Base-by-base conservation (phyloP, 352 stramenopile genomes). In the Pythium phragmitis region DNA sequence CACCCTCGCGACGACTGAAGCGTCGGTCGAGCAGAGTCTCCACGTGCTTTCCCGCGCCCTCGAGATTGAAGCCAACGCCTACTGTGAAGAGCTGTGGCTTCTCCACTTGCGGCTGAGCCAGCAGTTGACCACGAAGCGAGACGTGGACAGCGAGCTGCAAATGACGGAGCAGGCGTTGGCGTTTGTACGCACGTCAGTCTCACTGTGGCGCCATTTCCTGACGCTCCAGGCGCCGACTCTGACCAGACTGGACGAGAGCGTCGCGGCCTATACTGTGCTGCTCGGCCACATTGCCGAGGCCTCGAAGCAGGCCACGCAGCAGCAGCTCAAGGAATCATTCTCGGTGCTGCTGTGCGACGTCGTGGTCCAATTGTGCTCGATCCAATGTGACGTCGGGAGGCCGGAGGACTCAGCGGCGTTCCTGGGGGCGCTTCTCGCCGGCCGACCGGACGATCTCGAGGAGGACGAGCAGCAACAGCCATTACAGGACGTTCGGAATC, bases 11-110 rank as follows among this genome's bases (percentile, higher is more conserved):
- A 33, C 8, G 3, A 59, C 60, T 7, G 51, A 67, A 13, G 45
- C 30, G 5, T 65, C 65, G 12, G 21, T 80, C 5, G 47, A 67
- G 42, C 26, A 56, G 42, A 70, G 66, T 28, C 57, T 80, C 7
- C 59, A 69, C 16, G 73, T 60, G 36, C 60, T 80, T 23, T 75
- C 73, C 36, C 56, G 69, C 16, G 73, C 73, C 4, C 46, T 80
- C 6, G 73, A 80, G 50, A 42, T 80, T 34, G 73, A 80, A 45
- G 55, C 55, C 13, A 80, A 80, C 39, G 73, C 73, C 19, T 77
- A 75, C 34, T 75, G 58, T 13, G 73, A 77, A 48, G 69, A 64
- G 28, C 54, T 77, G 21, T 80, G 73, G 73, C 39, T 75, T 6
- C 47, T 75, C 19, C 71, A 80, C 16, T 47, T 80, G 23, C 69